Percentiles rank a stretch among this genome's conserved stretches.
Evolutionary conservation across 192 early-diverging fungal species (phyloP).

Genomic region (Backusella westeae): DNA sequence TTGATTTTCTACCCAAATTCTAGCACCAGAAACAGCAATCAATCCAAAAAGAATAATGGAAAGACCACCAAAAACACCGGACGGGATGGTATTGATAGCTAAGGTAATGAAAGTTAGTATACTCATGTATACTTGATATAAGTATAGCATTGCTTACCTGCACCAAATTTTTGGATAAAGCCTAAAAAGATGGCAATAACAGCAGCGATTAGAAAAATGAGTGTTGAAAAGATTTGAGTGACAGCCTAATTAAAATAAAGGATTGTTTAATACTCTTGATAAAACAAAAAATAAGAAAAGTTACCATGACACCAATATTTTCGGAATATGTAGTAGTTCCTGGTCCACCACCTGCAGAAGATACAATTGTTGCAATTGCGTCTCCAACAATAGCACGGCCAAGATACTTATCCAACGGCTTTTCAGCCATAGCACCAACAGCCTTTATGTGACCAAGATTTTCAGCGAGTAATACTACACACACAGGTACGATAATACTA

Average conservation of each 20-base stretch:
- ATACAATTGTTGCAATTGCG: conserved; percentile 53
- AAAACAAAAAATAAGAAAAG: background rate
- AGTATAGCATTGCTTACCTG: conserved; percentile 14
- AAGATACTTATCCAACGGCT: conserved; percentile 46
- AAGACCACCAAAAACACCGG: conserved; percentile 55
- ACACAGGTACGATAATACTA: conserved; percentile 51
- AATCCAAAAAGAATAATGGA: conserved; percentile 53
- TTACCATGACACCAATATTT: conserved; percentile 55
- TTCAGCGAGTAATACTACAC: conserved; percentile 52
- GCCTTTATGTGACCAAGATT: conserved; percentile 61
- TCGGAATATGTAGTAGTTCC: conserved; percentile 60
- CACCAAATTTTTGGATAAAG: conserved; percentile 59
- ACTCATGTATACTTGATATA: background rate
- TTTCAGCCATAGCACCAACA: conserved; percentile 45
- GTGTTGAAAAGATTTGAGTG: conserved; percentile 53
- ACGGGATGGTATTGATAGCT: conserved; percentile 50
- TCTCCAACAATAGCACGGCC: conserved; percentile 59
- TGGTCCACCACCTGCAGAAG: conserved; percentile 42
- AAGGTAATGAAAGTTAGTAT: background rate
- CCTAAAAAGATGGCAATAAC: conserved; percentile 51
- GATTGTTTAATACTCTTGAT: too few relatives aligned
- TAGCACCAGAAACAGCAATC: conserved; percentile 52
- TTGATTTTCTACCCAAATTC: conserved; percentile 55
- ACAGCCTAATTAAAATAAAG: conserved; percentile 24
- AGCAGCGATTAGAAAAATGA: conserved; percentile 54